Percentiles rank a stretch among this genome's conserved stretches.
phyloP scores from a whole-genome alignment of 768 basidiomycete genomes.

The Butyriboletus loyo region DNA sequence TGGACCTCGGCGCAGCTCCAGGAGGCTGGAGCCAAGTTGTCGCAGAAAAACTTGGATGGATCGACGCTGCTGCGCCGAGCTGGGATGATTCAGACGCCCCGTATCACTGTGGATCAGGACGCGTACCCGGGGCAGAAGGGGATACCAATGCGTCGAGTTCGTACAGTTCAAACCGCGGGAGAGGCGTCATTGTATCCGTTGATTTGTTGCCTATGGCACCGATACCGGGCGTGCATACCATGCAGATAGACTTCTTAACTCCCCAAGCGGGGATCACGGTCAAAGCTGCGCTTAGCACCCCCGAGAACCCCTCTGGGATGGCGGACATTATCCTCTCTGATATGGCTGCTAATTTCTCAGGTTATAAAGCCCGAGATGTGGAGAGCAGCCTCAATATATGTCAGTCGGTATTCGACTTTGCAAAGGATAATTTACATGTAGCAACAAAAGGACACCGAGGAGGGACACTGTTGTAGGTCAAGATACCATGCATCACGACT shows the following conservation, averaged over 20 bases:
- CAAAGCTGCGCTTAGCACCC: slow-evolving; percentile 32
- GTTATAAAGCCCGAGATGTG: slow-evolving; percentile 63
- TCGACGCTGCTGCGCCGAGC: slow-evolving; percentile 6
- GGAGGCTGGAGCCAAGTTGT: slow-evolving; percentile 95
- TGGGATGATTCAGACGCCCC: not conserved
- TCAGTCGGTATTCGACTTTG: slow-evolving; percentile 69
- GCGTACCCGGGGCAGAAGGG: not conserved
- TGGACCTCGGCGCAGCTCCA: slow-evolving; percentile 90
- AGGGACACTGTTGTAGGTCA: slow-evolving; percentile 49
- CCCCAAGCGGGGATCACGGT: slow-evolving; percentile 47
- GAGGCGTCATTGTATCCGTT: slow-evolving; percentile 63
- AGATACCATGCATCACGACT: not conserved
- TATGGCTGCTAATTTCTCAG: slow-evolving; percentile 84
- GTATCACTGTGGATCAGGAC: not conserved
- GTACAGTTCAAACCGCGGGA: slow-evolving; percentile 28
- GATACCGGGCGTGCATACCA: slow-evolving; percentile 66
- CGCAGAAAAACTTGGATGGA: slow-evolving; percentile 58
- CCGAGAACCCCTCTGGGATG: slow-evolving; percentile 37
- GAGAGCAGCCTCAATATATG: slow-evolving; percentile 71
- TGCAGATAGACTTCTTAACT: slow-evolving; percentile 79
- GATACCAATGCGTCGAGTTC: not conserved
- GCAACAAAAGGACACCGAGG: slow-evolving; percentile 42
- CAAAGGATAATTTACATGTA: slow-evolving; percentile 49
- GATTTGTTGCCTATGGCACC: slow-evolving; percentile 74
- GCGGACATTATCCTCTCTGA: slow-evolving; percentile 86